Conservation (phyloP, 73 alveolate species). For the Paramecium sonneborni region DNA sequence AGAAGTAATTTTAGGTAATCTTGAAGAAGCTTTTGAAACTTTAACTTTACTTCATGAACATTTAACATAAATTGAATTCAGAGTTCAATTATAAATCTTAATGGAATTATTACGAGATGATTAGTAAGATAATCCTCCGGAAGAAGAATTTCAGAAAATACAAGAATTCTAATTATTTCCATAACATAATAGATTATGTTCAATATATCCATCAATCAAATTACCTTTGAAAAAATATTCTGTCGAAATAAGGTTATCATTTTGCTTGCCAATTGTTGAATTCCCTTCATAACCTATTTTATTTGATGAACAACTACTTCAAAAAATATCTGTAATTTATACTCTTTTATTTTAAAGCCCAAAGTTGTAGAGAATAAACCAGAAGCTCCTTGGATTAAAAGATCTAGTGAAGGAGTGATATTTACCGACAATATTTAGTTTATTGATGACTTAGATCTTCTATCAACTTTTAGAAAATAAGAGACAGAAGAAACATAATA, state of each 20-base stretch:
- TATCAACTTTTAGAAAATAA: not conserved
- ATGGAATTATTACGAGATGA: not conserved
- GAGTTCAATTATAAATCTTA: not conserved
- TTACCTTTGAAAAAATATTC: not conserved
- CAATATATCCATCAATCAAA: not conserved
- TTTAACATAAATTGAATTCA: not conserved
- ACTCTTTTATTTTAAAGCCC: not conserved
- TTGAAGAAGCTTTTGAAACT: not conserved
- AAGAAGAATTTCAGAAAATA: not conserved
- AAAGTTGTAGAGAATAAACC: slow-evolving; percentile 59
- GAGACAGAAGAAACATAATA: not conserved
- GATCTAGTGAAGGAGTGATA: slow-evolving; percentile 43
- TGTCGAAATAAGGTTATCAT: not conserved
- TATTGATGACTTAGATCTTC: slow-evolving; percentile 35
- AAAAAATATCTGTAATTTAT: not conserved
- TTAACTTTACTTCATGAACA: not conserved
- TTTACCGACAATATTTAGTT: slow-evolving; percentile 63
- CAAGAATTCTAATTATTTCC: not conserved
- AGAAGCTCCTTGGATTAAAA: slow-evolving; percentile 71
- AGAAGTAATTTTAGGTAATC: not conserved
- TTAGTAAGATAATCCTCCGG: not conserved
- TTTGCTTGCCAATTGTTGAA: slow-evolving; percentile 52
- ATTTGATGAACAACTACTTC: slow-evolving; percentile 36
- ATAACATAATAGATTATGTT: not conserved
- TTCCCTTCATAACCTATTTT: not conserved